Conservation (phyloP, 2,329 filamentous ascomycete genomes). For the Penicillium sp. region DNA sequence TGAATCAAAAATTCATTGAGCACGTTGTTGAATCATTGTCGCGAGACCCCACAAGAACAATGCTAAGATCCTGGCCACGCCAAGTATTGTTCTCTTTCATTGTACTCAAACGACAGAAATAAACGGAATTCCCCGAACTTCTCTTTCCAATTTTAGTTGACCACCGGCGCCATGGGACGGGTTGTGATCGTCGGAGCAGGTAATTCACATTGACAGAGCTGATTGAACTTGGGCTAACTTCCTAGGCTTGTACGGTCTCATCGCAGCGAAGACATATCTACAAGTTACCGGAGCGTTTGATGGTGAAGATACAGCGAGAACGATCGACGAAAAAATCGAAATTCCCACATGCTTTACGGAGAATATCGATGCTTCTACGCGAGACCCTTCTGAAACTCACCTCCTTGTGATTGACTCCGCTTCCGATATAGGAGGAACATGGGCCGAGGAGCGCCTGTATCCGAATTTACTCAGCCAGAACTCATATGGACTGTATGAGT, state of each 20-base stretch:
- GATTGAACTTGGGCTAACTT: not conserved
- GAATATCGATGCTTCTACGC: not conserved
- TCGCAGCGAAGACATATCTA: constrained; percentile 30
- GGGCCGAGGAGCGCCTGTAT: constrained; percentile 28
- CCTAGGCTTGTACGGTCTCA: constrained; percentile 28
- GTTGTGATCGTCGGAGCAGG: constrained; percentile 23
- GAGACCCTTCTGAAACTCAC: constrained; percentile 1
- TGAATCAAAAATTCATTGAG: not conserved
- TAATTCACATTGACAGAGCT: not conserved
- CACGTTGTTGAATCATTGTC: not conserved
- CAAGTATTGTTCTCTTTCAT: constrained; percentile 5
- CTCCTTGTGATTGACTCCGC: constrained; percentile 28
- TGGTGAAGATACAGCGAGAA: not conserved
- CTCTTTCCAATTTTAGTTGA: not conserved
- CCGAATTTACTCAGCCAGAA: constrained; percentile 30
- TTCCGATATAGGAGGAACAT: constrained; percentile 27
- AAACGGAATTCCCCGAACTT: no score
- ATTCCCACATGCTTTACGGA: constrained; percentile 15
- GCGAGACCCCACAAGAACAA: constrained; percentile 20
- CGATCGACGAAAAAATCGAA: not conserved
- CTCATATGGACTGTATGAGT: constrained; percentile 30
- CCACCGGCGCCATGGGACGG: constrained; percentile 14
- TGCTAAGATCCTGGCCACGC: constrained; percentile 1
- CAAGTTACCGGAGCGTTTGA: constrained; percentile 21
- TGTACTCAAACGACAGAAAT: not conserved